Evolutionary conservation across 805 yeast species (phyloP), one percentile per base, ranked within the genome.

Genomic region (Clavispora phyllophila): DNA sequence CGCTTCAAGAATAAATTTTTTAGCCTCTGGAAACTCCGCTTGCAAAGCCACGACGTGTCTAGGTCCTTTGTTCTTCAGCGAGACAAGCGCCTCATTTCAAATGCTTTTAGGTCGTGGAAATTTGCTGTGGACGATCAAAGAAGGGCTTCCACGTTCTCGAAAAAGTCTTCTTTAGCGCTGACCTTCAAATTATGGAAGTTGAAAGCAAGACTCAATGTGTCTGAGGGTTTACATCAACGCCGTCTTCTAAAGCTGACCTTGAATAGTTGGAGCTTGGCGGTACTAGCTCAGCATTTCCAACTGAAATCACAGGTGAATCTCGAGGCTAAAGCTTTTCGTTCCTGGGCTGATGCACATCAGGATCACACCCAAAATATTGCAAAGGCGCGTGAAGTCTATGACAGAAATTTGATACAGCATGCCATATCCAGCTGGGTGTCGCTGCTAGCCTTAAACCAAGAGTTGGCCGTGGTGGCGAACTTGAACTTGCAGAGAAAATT

Each of bases 401-500:
- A 29, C 5, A 15, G 20, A 15, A 29, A 29, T 17, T 29, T 17
- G 20, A 3, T 29, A 9, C 33, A 9, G 6, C 19, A 17, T 9
- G 8, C 10, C 4, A 9, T 43, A 10, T n/a, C 24, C 17, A 14
- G 9, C 19, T 41, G 40, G 44, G 20, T 12, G 9, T 35, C 40
- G 10, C 34, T 9, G 19, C 40, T 10, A 6, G 20, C 22, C 4
- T 8, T 43, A 4, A 14, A 20, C 12, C 18, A 28, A 4, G 54
- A 51, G 22, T 40, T 46, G 43, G 35, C 31, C 3, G 31, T 33
- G 0, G 51, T 49, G 5, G 57, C 62, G 1, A 59, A 54, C 22
- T 41, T 53, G 15, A 52, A 55, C 39, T 36, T 53, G 17, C 56
- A 54, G 26, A 43, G 60, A n/a, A 55, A 17, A 17, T 29, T 29